Conservation (phyloP, 225 moss, liverwort and hornwort genomes). For the Ulota crispa region DNA sequence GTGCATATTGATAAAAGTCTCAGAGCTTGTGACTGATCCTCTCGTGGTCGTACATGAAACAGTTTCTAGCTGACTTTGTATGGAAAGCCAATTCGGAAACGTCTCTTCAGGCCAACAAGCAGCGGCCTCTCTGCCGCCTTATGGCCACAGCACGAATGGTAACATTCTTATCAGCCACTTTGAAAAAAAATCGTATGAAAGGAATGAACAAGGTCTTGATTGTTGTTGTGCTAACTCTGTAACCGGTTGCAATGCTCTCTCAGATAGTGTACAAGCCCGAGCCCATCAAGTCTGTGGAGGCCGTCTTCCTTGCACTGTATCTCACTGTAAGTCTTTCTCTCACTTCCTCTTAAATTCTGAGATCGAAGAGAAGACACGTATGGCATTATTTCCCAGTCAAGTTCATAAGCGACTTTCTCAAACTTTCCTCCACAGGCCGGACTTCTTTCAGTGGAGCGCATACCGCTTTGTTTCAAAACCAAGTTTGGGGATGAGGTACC, state of each 20-base stretch:
- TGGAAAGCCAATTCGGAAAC: conserved; percentile 48
- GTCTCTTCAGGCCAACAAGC: conserved; percentile 64
- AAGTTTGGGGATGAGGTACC: conserved; percentile 55
- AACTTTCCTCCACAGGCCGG: conserved; percentile 50
- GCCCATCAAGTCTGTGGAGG: conserved; percentile 81
- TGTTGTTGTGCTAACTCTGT: conserved; percentile 10
- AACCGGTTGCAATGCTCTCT: conserved; percentile 9
- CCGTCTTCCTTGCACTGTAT: conserved; percentile 74
- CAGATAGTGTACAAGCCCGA: conserved; percentile 78
- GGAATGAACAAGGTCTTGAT: neutral
- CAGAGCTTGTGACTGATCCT: neutral
- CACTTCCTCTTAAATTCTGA: too few species aligned
- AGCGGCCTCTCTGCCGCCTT: conserved; percentile 64
- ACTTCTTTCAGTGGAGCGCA: conserved; percentile 62
- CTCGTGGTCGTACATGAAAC: conserved; percentile 10
- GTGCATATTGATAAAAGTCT: neutral
- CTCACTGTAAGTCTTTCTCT: conserved; percentile 55
- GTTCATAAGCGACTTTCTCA: neutral
- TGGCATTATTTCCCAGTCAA: neutral
- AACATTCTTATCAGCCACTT: neutral
- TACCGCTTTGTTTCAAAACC: conserved; percentile 75
- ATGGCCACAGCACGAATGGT: conserved; percentile 88
- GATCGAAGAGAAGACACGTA: neutral
- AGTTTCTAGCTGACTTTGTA: conserved; percentile 42
- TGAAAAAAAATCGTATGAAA: neutral